These are phyloP conservation scores for Curvularia verruculosa DNA, from an alignment of 2,329 filamentous ascomycete genomes.

Conservation along the genomic window DNA sequence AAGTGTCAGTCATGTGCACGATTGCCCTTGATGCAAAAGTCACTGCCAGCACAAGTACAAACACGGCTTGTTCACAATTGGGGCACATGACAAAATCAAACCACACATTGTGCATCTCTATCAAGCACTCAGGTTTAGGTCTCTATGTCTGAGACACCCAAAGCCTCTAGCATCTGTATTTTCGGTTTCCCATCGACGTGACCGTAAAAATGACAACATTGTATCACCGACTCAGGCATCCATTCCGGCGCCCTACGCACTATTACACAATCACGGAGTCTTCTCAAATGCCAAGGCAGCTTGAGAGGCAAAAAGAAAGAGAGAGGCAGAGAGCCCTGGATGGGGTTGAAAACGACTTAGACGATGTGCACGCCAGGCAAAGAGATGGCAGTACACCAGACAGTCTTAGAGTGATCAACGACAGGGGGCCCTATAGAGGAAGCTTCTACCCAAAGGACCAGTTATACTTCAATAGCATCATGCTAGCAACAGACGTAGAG, in stretches of 20 bases:
- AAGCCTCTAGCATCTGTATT: neutral
- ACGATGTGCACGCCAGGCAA: slow-evolving; percentile 5
- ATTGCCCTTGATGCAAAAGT: slow-evolving; percentile 3
- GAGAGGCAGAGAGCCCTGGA: slow-evolving; percentile 1
- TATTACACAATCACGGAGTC: slow-evolving; percentile 2
- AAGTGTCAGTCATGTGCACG: slow-evolving; percentile 1
- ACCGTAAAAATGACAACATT: slow-evolving; percentile 17
- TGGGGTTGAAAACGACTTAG: slow-evolving; percentile 8
- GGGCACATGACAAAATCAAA: slow-evolving; percentile 12
- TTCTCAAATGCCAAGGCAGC: slow-evolving; percentile 1
- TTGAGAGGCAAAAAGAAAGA: neutral
- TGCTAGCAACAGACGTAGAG: slow-evolving; percentile 20
- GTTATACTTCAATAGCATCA: slow-evolving; percentile 29
- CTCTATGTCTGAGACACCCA: neutral
- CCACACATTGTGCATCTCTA: slow-evolving; percentile 2
- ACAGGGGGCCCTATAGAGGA: slow-evolving; percentile 20
- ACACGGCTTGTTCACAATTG: slow-evolving; percentile 17
- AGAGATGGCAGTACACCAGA: slow-evolving; percentile 5
- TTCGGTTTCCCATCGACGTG: neutral
- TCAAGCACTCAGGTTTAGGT: neutral
- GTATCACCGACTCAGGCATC: slow-evolving; percentile 18
- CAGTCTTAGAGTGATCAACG: slow-evolving; percentile 19
- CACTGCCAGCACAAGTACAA: slow-evolving; percentile 18
- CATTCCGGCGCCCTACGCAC: slow-evolving; percentile 14
- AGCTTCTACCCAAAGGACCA: slow-evolving; percentile 20